Conservation (phyloP, 371 early-diverging fungal genomes). For the Mucor indicus region DNA sequence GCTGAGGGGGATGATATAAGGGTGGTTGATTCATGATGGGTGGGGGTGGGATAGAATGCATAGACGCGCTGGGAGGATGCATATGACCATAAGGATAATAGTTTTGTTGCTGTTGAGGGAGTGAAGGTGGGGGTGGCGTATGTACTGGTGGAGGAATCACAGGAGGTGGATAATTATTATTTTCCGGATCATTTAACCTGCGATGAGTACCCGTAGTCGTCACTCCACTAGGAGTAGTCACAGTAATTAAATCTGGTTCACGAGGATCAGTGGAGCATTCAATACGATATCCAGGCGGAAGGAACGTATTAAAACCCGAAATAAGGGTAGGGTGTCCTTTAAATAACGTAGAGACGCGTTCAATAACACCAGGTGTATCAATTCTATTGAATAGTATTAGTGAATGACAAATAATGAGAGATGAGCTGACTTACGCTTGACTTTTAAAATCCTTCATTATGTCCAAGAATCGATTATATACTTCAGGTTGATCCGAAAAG, state of each 20-base stretch:
- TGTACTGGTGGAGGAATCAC: neutral
- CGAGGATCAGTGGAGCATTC: constrained; percentile 77
- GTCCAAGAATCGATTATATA: constrained; percentile 97
- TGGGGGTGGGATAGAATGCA: neutral
- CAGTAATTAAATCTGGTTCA: constrained; percentile 74
- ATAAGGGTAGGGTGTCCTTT: constrained; percentile 92
- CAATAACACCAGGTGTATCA: constrained; percentile 97
- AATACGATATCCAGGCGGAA: constrained; percentile 96
- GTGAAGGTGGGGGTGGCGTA: neutral
- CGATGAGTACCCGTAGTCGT: constrained; percentile 4
- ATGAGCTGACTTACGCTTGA: constrained; percentile 67
- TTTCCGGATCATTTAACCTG: neutral
- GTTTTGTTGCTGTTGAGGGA: neutral
- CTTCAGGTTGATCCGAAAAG: constrained; percentile 90
- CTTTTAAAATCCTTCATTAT: constrained; percentile 99
- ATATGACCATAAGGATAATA: too few relatives aligned
- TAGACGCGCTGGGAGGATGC: neutral
- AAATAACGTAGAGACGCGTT: constrained; percentile 94
- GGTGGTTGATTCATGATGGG: neutral
- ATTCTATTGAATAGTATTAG: constrained; percentile 62
- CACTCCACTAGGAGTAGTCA: constrained; percentile 81
- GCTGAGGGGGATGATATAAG: neutral
- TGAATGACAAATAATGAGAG: neutral
- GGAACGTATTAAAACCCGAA: constrained; percentile 98
- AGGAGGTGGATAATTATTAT: neutral